Conservation (phyloP, 164 flowering plant species). For the Tetrastigma voinierianum region DNA sequence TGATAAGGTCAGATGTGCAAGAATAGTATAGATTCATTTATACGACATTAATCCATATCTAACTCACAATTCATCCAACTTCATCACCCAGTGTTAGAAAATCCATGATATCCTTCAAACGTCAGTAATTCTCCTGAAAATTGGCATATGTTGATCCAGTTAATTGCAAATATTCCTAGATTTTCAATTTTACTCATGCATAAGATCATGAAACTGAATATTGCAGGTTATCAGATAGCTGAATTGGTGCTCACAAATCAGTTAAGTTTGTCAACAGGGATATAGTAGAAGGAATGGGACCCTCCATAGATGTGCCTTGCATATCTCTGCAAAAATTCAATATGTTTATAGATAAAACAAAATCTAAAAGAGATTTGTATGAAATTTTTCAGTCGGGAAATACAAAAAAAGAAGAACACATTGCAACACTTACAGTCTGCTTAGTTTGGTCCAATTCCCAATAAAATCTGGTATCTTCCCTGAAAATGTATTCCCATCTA, state of each 20-base stretch:
- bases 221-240: neutral
- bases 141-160: slow-evolving; percentile 8
- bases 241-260: slow-evolving; percentile 45
- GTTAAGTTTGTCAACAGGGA: slow-evolving; percentile 45
- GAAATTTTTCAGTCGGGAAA: too few species aligned
- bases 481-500: slow-evolving; percentile 68
- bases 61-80: slow-evolving; percentile 56
- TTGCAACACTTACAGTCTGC: slow-evolving; percentile 48
- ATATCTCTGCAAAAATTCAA: slow-evolving; percentile 47
- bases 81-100: slow-evolving; percentile 61
- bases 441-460: slow-evolving; percentile 67
- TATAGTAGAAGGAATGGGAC: slow-evolving; percentile 76
- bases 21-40: neutral
- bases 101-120: slow-evolving; percentile 44
- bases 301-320: slow-evolving; percentile 82
- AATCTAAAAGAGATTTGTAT: neutral
- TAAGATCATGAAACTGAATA: neutral
- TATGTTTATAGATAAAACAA: neutral
- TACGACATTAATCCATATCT: neutral
- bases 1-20: neutral
- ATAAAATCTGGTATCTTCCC: slow-evolving; percentile 85
- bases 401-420: neutral
- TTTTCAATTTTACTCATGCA: neutral
- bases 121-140: slow-evolving; percentile 82
- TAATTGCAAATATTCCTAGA: neutral